phyloP scores from a whole-genome alignment of 1,284 basidiomycete genomes.

The Tylopilus sp. region DNA sequence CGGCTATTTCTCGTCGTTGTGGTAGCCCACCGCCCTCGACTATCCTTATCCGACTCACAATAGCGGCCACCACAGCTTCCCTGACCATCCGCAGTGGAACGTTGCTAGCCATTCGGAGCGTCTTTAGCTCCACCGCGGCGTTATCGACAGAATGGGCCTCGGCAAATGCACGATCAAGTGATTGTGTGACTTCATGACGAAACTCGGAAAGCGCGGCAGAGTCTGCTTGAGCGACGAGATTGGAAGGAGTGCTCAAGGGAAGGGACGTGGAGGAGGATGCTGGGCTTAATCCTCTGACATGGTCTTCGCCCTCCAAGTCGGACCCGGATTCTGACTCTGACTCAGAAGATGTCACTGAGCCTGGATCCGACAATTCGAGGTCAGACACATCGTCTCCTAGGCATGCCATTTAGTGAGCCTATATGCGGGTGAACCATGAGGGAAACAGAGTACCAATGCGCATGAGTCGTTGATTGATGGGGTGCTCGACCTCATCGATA shows the following conservation, averaged over 20 bases:
- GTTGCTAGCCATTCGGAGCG: constrained; percentile 89
- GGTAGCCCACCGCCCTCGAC: constrained; percentile 47
- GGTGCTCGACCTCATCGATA: constrained; percentile 54
- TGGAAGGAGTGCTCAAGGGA: constrained; percentile 34
- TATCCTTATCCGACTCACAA: constrained; percentile 63
- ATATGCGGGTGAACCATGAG: background rate
- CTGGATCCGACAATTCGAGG: constrained; percentile 53
- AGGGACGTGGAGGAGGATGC: constrained; percentile 42
- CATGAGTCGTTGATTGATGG: constrained; percentile 63
- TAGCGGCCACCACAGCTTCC: constrained; percentile 69
- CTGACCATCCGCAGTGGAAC: constrained; percentile 75
- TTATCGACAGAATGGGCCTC: constrained; percentile 89
- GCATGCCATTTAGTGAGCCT: constrained; percentile 1
- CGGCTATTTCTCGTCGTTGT: constrained; percentile 60
- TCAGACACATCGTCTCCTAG: constrained; percentile 60
- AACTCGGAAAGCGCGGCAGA: constrained; percentile 67
- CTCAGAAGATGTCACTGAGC: constrained; percentile 45
- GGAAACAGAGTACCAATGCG: constrained; percentile 50
- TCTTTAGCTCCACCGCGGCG: constrained; percentile 89
- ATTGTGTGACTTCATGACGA: constrained; percentile 68
- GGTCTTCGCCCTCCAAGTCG: constrained; percentile 30
- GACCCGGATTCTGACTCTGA: constrained; percentile 30
- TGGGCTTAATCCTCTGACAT: constrained; percentile 33
- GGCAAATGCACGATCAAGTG: constrained; percentile 84
- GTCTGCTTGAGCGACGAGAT: constrained; percentile 35